Evolutionary conservation across 2,329 filamentous ascomycete species (phyloP).

Genomic region (Cladosporium sp.): DNA sequence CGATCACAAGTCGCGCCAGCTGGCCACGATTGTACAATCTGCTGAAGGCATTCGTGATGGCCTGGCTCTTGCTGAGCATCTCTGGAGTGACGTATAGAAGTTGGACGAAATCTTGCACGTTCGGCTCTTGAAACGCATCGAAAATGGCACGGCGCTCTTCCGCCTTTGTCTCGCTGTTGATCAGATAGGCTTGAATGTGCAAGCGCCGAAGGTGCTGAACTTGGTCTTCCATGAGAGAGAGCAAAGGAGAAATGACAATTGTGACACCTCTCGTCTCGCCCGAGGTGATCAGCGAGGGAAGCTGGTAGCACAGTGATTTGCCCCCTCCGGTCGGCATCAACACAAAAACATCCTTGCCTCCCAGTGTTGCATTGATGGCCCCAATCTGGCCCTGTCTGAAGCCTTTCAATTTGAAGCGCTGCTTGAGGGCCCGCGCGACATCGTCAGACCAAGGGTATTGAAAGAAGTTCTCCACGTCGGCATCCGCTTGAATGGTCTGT

Average conservation of each 20-base stretch:
- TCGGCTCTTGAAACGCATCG: conserved; percentile 55
- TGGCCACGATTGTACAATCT: conserved; percentile 65
- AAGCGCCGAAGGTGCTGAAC: conserved; percentile 74
- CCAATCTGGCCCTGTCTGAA: conserved; percentile 92
- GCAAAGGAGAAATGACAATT: conserved; percentile 86
- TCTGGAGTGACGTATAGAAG: conserved; percentile 95
- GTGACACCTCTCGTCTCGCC: conserved; percentile 84
- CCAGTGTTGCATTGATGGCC: conserved; percentile 89
- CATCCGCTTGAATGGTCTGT: conserved; percentile 20
- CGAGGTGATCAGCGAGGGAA: conserved; percentile 77
- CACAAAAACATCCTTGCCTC: conserved; percentile 86
- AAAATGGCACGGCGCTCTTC: conserved; percentile 65
- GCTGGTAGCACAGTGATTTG: conserved; percentile 94
- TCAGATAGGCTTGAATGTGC: conserved; percentile 72
- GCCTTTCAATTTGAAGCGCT: conserved; percentile 76
- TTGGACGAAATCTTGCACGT: conserved; percentile 74
- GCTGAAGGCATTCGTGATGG: conserved; percentile 63
- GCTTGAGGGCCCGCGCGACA: conserved; percentile 73
- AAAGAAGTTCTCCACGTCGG: conserved; percentile 25
- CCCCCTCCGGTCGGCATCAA: conserved; percentile 97
- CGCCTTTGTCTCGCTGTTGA: conserved; percentile 70
- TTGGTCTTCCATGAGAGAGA: conserved; percentile 97
- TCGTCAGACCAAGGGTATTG: conserved; percentile 76
- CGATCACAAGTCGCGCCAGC: conserved; percentile 88
- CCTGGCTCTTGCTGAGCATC: conserved; percentile 81